Percentiles rank a stretch among this genome's conserved stretches.
Evolutionary conservation across 768 basidiomycete genomes (phyloP).

Genomic region (Peribolospora baueri): DNA sequence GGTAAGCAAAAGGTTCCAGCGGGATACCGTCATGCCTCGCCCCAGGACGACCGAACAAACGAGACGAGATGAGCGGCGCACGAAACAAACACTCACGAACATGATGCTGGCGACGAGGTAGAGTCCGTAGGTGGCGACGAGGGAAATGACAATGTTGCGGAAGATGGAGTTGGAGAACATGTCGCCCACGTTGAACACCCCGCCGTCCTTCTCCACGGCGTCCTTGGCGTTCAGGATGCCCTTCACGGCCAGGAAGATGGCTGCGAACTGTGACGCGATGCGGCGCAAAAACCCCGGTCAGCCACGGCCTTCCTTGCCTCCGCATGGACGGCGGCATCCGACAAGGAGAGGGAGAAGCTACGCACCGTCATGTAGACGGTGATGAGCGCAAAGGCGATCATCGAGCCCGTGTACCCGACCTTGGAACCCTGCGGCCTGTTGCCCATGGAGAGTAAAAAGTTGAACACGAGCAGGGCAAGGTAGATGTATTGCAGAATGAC

Average conservation of each 20-base stretch:
- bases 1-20: neutral
- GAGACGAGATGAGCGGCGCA: neutral
- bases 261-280: constrained; percentile 30
- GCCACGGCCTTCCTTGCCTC: neutral
- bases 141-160: constrained; percentile 60
- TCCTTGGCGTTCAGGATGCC: constrained; percentile 39
- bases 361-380: constrained; percentile 90
- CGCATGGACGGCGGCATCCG: neutral
- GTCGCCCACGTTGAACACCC: constrained; percentile 27
- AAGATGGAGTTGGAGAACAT: constrained; percentile 60
- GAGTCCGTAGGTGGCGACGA: constrained; percentile 67
- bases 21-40: neutral
- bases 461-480: constrained; percentile 59
- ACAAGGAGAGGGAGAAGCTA: constrained; percentile 3
- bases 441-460: constrained; percentile 66
- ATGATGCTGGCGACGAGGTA: constrained; percentile 62
- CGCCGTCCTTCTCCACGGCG: constrained; percentile 24
- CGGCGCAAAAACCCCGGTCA: neutral
- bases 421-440: constrained; percentile 58
- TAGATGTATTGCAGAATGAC: constrained; percentile 64
- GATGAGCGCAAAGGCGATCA: constrained; percentile 67
- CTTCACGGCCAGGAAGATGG: constrained; percentile 61
- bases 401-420: constrained; percentile 58
- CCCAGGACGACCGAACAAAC: neutral
- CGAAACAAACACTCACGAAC: constrained; percentile 36